Conservation (phyloP, 352 stramenopile genomes). For the Phytophthora meadii region DNA sequence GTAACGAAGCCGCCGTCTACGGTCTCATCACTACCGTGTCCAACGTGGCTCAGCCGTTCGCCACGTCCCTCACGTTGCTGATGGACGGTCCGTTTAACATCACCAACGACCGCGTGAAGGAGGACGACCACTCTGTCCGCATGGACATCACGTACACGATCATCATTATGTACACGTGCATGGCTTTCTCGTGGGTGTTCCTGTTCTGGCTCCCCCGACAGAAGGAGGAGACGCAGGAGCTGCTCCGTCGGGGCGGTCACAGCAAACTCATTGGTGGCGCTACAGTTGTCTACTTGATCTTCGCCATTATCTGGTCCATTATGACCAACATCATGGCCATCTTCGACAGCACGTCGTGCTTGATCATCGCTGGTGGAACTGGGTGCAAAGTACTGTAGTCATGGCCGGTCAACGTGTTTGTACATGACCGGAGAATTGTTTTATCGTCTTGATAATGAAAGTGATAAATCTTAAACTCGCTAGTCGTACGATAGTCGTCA, state of each 20-base stretch:
- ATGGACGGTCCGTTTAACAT: conserved; percentile 37
- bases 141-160: conserved; percentile 41
- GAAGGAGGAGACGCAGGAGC: conserved; percentile 44
- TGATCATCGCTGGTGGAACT: conserved; percentile 47
- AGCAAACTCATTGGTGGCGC: conserved; percentile 40
- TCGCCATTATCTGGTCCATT: conserved; percentile 41
- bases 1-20: conserved; percentile 40
- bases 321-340: conserved; percentile 56
- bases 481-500: too few species aligned
- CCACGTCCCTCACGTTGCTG: conserved; percentile 28
- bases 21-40: conserved; percentile 33
- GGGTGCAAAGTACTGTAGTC: conserved; percentile 31
- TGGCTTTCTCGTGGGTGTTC: conserved; percentile 45
- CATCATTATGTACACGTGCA: conserved; percentile 43
- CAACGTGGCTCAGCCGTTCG: conserved; percentile 34
- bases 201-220: conserved; percentile 41
- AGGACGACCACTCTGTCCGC: conserved; percentile 33
- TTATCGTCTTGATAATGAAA: conserved; percentile 15
- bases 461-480: conserved; percentile 12
- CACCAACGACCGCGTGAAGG: conserved; percentile 35
- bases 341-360: conserved; percentile 43
- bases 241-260: conserved; percentile 36
- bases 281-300: conserved; percentile 44
- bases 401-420: background rate
- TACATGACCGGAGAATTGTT: conserved; percentile 8